These are phyloP conservation scores for Trichoderma sp. DNA, from an alignment of 2,329 filamentous ascomycete species.

Conservation along the genomic window DNA sequence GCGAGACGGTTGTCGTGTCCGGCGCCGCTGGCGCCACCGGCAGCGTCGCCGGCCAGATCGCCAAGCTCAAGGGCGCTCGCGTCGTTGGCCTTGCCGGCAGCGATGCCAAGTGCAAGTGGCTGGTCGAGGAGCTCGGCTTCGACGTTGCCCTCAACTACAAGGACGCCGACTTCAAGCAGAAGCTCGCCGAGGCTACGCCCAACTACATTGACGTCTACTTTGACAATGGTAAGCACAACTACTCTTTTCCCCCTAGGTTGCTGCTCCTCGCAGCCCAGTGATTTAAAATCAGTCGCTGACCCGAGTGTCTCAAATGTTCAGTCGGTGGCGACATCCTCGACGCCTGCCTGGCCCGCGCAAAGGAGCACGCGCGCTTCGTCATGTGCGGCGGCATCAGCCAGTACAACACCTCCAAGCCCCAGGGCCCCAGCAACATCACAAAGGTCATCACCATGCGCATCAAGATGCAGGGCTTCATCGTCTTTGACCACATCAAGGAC, in stretches of 20 bases:
- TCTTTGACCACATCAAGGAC: conserved; percentile 66
- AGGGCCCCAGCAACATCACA: conserved; percentile 59
- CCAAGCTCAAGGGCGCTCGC: conserved; percentile 66
- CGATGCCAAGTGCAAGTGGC: conserved; percentile 67
- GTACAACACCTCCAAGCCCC: conserved; percentile 62
- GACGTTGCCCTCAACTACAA: conserved; percentile 73
- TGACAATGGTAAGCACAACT: conserved; percentile 57
- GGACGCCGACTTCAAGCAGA: conserved; percentile 59
- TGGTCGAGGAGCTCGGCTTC: conserved; percentile 66
- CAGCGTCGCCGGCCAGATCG: conserved; percentile 75
- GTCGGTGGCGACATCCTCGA: conserved; percentile 73
- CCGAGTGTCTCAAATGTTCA: conserved; percentile 13
- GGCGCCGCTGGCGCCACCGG: conserved; percentile 80
- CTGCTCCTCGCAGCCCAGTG: neutral
- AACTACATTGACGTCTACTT: conserved; percentile 70
- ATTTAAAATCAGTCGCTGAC: neutral
- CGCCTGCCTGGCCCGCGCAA: conserved; percentile 64
- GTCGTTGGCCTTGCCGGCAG: conserved; percentile 68
- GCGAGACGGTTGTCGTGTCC: conserved; percentile 75
- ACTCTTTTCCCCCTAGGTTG: no score
- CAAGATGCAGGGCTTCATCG: conserved; percentile 71
- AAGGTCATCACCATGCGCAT: conserved; percentile 59
- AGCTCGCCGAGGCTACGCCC: conserved; percentile 62
- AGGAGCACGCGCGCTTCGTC: conserved; percentile 64
- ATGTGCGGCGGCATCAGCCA: conserved; percentile 72